Evolutionary conservation across 129 eudicot species (phyloP).

Genomic region (Cynara cardunculus): DNA sequence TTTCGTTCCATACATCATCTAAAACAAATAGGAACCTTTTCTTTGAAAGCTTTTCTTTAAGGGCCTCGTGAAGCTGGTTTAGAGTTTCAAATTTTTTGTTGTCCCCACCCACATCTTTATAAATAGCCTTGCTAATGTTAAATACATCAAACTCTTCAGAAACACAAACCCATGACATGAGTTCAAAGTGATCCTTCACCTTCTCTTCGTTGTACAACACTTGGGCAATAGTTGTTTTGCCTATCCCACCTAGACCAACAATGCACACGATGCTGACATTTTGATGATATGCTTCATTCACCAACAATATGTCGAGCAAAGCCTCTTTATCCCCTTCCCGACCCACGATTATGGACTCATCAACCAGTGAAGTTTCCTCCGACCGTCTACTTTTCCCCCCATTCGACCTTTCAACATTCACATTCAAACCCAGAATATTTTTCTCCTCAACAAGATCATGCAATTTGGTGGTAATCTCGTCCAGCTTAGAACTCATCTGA

Average conservation of each 20-base stretch:
- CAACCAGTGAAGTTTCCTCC: slow-evolving; percentile 40
- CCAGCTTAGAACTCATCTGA: slow-evolving; percentile 25
- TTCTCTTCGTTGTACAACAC: slow-evolving; percentile 20
- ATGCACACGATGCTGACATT: slow-evolving; percentile 35
- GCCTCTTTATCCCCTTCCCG: slow-evolving; percentile 41
- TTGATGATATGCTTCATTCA: neutral
- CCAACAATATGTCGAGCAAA: slow-evolving; percentile 37
- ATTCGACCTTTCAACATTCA: slow-evolving; percentile 1
- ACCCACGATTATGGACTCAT: slow-evolving; percentile 35
- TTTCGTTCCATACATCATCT: slow-evolving; percentile 63
- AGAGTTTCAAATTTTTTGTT: slow-evolving; percentile 25
- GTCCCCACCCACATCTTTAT: slow-evolving; percentile 29
- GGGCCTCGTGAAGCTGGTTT: slow-evolving; percentile 26
- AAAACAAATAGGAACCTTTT: slow-evolving; percentile 63
- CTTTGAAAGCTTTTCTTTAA: slow-evolving; percentile 22
- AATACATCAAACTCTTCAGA: slow-evolving; percentile 45
- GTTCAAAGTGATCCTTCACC: slow-evolving; percentile 37
- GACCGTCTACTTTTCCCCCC: neutral
- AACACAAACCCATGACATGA: slow-evolving; percentile 52
- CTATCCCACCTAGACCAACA: slow-evolving; percentile 68
- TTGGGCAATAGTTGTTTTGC: slow-evolving; percentile 72
- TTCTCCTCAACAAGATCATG: slow-evolving; percentile 15
- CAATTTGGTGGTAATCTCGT: slow-evolving; percentile 18
- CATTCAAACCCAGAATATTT: slow-evolving; percentile 20
- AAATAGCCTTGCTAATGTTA: slow-evolving; percentile 46